These are phyloP conservation scores for Gossypium gossypioides DNA, from an alignment of 441 rosid species.

Conservation along the genomic window DNA sequence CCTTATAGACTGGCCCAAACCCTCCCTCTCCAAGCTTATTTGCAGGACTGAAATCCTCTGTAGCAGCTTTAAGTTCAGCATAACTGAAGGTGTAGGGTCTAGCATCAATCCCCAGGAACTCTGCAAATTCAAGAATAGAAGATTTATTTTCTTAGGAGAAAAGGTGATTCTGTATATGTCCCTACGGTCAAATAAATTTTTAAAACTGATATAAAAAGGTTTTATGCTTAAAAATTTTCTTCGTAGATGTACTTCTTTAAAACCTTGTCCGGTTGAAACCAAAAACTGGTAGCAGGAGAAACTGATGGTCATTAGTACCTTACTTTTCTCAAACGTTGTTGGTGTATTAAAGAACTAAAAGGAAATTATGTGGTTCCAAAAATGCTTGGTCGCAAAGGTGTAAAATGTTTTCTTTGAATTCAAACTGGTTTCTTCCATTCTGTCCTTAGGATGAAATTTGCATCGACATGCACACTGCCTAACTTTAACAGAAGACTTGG, in stretches of 20 bases:
- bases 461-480: neutral
- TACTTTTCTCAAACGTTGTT: neutral
- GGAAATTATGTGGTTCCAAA: neutral
- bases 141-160: neutral
- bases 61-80: conserved; percentile 36
- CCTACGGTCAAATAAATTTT: neutral
- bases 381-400: neutral
- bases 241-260: neutral
- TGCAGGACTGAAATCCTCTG: conserved; percentile 31
- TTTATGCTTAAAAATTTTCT: neutral
- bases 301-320: neutral
- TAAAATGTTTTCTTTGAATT: neutral
- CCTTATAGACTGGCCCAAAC: conserved; percentile 39
- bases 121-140: conserved; percentile 18
- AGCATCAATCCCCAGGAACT: conserved; percentile 23
- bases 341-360: neutral
- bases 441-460: neutral
- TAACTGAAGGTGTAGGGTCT: conserved; percentile 38
- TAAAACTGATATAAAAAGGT: neutral
- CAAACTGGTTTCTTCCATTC: neutral
- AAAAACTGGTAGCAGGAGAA: neutral
- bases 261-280: neutral
- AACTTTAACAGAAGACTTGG: neutral
- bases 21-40: conserved; percentile 58
- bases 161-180: neutral